Percentiles rank a stretch among this genome's conserved stretches.
These are phyloP conservation scores for Lycium barbarum DNA, from an alignment of 257 asterid genomes.

Conservation along the genomic window DNA sequence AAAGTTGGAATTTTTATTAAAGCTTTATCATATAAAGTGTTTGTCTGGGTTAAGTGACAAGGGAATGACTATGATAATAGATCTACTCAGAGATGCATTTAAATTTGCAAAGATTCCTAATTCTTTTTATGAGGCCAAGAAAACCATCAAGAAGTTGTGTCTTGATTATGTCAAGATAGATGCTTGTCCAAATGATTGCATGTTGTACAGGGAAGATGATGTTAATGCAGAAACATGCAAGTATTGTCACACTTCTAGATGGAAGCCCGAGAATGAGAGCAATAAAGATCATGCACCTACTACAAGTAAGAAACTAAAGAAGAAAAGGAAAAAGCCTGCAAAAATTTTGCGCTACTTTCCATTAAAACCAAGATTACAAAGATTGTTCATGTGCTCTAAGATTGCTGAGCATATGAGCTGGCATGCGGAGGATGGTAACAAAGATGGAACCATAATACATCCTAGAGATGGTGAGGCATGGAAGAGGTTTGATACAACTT, in stretches of 20 bases:
- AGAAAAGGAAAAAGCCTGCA: not conserved
- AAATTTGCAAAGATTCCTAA: not conserved
- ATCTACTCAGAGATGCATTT: no score
- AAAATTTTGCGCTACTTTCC: conserved; percentile 24
- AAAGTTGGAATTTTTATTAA: no score
- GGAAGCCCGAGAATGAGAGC: not conserved
- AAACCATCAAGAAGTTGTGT: not conserved
- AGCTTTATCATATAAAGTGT: no score
- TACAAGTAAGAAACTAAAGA: not conserved
- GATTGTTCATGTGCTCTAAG: conserved; percentile 9
- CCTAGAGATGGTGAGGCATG: not conserved
- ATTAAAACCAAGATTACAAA: conserved; percentile 2
- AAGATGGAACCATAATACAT: not conserved
- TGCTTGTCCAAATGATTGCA: conserved; percentile 22
- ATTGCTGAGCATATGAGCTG: not conserved
- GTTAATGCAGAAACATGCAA: not conserved
- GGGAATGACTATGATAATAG: no score
- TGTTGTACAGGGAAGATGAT: not conserved
- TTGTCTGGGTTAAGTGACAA: no score
- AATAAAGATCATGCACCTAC: not conserved
- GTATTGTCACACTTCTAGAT: not conserved
- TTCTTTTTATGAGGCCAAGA: not conserved
- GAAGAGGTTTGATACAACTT: not conserved
- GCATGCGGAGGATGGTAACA: not conserved
- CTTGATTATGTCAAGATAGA: not conserved